Evolutionary conservation across 225 moss, liverwort and hornwort genomes (phyloP).

Genomic region (Pleurozium schreberi): DNA sequence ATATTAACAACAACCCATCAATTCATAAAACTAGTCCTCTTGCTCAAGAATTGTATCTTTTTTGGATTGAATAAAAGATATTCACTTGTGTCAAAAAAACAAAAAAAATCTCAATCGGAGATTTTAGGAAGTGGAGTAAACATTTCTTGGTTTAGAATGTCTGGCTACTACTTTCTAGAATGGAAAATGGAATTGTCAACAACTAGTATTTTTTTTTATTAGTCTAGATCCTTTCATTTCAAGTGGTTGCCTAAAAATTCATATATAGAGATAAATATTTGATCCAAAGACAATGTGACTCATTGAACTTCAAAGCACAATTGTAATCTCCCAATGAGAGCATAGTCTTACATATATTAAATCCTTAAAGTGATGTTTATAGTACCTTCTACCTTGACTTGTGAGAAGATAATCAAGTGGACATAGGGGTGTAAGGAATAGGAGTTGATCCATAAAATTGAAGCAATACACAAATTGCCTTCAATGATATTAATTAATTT

Average conservation of each 20-base stretch:
- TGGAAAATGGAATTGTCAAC: background rate
- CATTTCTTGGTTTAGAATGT: background rate
- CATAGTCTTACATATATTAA: background rate
- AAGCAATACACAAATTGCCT: background rate
- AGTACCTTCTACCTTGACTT: background rate
- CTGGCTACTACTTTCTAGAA: too few relatives aligned
- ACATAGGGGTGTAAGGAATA: background rate
- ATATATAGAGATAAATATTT: background rate
- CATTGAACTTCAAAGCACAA: background rate
- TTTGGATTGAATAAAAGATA: too few relatives aligned
- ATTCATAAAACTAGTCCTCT: background rate
- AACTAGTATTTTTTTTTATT: accelerated
- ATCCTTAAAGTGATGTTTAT: background rate
- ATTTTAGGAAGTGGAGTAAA: background rate
- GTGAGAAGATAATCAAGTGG: background rate
- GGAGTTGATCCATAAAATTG: background rate
- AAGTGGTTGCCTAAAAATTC: background rate
- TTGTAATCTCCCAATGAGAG: background rate
- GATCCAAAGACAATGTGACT: background rate
- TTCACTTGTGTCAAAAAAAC: too few relatives aligned
- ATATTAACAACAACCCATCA: background rate
- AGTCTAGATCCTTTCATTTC: background rate
- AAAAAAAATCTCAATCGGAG: background rate
- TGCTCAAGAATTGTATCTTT: too few relatives aligned
- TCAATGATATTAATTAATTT: background rate